phyloP scores from a whole-genome alignment of 2,329 filamentous ascomycete genomes.

The Bipolaris sorokiniana region DNA sequence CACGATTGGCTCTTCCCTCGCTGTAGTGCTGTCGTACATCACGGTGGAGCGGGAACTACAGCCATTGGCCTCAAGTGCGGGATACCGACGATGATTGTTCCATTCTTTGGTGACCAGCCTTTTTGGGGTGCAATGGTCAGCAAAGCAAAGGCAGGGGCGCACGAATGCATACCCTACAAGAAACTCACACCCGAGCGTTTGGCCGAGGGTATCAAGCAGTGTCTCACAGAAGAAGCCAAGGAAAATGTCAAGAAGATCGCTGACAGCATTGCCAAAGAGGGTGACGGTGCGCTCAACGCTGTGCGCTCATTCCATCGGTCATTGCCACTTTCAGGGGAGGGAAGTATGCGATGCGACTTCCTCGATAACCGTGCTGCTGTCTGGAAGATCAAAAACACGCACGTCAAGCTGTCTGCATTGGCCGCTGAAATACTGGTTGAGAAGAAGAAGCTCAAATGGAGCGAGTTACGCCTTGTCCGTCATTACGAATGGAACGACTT shows the following conservation, averaged over 20 bases:
- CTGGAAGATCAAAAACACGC: constrained; percentile 69
- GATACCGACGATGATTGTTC: constrained; percentile 76
- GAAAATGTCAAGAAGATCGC: constrained; percentile 66
- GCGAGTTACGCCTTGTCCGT: constrained; percentile 66
- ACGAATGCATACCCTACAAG: constrained; percentile 70
- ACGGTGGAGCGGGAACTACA: constrained; percentile 79
- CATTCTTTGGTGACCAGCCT: constrained; percentile 80
- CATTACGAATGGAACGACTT: constrained; percentile 80
- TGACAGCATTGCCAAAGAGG: constrained; percentile 63
- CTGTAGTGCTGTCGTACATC: constrained; percentile 71
- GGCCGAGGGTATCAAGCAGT: constrained; percentile 73
- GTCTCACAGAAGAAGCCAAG: constrained; percentile 66
- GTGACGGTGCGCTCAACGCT: constrained; percentile 73
- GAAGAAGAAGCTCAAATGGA: constrained; percentile 67
- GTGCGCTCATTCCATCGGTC: constrained; percentile 70
- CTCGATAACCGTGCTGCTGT: constrained; percentile 67
- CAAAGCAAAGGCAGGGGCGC: constrained; percentile 67
- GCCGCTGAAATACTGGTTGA: constrained; percentile 70
- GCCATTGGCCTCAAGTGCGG: constrained; percentile 75
- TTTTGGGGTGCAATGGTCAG: constrained; percentile 78
- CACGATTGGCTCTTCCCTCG: constrained; percentile 79
- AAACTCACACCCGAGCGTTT: constrained; percentile 67
- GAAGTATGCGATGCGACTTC: constrained; percentile 68
- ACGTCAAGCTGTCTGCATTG: constrained; percentile 65
- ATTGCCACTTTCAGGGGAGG: constrained; percentile 55